Evolutionary conservation across 2,329 filamentous ascomycete species (phyloP), one percentile per base, ranked within the genome.

Genomic region (Exophiala xenobiotica): DNA sequence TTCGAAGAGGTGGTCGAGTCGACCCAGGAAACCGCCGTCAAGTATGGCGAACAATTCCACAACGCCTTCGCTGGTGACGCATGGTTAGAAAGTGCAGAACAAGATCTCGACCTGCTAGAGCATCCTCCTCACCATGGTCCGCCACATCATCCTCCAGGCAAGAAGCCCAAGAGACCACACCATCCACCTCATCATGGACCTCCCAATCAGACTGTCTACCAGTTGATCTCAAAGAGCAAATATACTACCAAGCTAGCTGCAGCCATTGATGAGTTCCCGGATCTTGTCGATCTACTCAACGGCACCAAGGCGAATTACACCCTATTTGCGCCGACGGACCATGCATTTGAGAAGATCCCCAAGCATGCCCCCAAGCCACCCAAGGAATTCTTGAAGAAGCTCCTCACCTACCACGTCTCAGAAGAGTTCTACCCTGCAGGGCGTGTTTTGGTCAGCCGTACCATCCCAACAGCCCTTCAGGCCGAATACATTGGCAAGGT

Each of bases 241-340:
- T 80, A 88, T 70, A 91, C 88, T 1, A 87, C 81, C 42, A 87
- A 85, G 68, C 85, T 96, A 38, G 83, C 86, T 22, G 80, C 86
- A 65, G 74, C 90, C n/a, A 79, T 96, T 60, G 78, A 86, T 55
- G 78, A 90, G 54, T 84, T 87, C 65, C 78, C 83, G 1, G 82
- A 88, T 46, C 73, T 96, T 0, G 83, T 92, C 27, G 68, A 86
- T 47, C 68, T 83, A 3, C 79, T 96, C 22, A 93, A 95, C 70
- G 80, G 80, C 63, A 92, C 88, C 1, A 71, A 79, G 27, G 75
- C 80, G 18, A 91, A 92, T 68, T 82, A 86, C 64, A 96, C 91
- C 1, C 70, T 93, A 44, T 95, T 96, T 63, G 87, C 88, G 1
- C 91, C 91, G 0, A 83, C 81, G 1, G 82, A 96, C 66, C 73